These are phyloP conservation scores for Globisporangium paroecandrum DNA, from an alignment of 352 stramenopile species.

Conservation along the genomic window DNA sequence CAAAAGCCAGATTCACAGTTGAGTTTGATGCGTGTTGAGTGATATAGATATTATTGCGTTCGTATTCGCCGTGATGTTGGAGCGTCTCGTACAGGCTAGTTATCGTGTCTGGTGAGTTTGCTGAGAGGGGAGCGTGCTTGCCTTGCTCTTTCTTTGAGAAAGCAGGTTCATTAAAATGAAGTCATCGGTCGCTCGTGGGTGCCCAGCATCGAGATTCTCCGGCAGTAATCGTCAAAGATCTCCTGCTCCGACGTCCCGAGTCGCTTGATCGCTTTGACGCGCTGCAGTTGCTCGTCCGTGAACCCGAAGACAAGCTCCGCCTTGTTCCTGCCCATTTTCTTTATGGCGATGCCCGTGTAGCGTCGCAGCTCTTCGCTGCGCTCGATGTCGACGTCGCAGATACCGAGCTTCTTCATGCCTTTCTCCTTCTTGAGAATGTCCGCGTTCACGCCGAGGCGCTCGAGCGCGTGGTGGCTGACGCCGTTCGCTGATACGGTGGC, in stretches of 20 bases:
- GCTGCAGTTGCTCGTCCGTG: constrained; percentile 54
- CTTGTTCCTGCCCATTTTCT: constrained; percentile 30
- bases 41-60: constrained; percentile 7
- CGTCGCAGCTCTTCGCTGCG: constrained; percentile 49
- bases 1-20: neutral
- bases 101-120: neutral
- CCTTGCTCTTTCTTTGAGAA: neutral
- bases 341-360: constrained; percentile 44
- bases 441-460: constrained; percentile 53
- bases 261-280: constrained; percentile 51
- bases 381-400: constrained; percentile 59
- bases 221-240: constrained; percentile 60
- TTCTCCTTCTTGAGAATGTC: constrained; percentile 73
- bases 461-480: constrained; percentile 46
- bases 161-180: constrained; percentile 5
- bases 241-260: constrained; percentile 59
- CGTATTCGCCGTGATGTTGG: neutral
- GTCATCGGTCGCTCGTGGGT: constrained; percentile 19
- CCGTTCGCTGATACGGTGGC: constrained; percentile 26
- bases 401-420: constrained; percentile 73
- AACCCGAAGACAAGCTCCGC: constrained; percentile 65
- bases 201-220: constrained; percentile 45
- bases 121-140: neutral
- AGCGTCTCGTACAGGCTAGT: neutral
- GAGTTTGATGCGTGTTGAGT: neutral